A percentile compares a stretch with the other conserved stretches of the same genome.
Evolutionary conservation across 768 basidiomycete genomes (phyloP).

Genomic region (Rossbeevera mucosa): DNA sequence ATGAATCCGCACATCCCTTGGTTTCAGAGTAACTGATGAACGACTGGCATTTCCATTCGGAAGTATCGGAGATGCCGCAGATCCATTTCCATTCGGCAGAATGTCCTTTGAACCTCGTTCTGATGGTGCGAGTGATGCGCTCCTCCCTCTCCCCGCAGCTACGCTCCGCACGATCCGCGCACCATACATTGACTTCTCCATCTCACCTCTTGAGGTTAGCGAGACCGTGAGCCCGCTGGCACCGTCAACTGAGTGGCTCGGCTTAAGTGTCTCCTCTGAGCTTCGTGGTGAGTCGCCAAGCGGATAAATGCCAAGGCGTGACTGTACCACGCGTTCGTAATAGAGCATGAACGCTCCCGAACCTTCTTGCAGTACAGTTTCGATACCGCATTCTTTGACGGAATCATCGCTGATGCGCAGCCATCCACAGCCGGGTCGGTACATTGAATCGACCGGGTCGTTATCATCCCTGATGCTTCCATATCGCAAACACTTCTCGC

Average conservation of each 20-base stretch:
- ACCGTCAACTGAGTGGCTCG: constrained; percentile 35
- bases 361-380: constrained; percentile 69
- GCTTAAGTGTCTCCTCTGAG: constrained; percentile 65
- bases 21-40: constrained; percentile 21
- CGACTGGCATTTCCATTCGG: constrained; percentile 23
- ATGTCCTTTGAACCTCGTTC: constrained; percentile 22
- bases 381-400: constrained; percentile 71
- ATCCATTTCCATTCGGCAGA: constrained; percentile 11
- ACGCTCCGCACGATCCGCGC: constrained; percentile 56
- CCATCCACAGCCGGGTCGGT: constrained; percentile 65
- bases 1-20: constrained; percentile 12
- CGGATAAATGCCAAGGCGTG: constrained; percentile 32
- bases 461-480: constrained; percentile 60
- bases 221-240: constrained; percentile 47
- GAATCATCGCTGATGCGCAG: constrained; percentile 83
- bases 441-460: constrained; percentile 30
- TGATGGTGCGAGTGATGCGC: constrained; percentile 32
- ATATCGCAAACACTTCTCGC: constrained; percentile 41
- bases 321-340: constrained; percentile 68
- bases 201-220: constrained; percentile 30
- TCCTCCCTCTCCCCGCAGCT: constrained; percentile 43
- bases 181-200: constrained; percentile 29
- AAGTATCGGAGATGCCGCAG: constrained; percentile 8
- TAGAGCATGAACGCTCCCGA: constrained; percentile 86
- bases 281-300: constrained; percentile 37